These are phyloP conservation scores for Vigna mungo DNA, from an alignment of 306 rosid species.

Conservation along the genomic window DNA sequence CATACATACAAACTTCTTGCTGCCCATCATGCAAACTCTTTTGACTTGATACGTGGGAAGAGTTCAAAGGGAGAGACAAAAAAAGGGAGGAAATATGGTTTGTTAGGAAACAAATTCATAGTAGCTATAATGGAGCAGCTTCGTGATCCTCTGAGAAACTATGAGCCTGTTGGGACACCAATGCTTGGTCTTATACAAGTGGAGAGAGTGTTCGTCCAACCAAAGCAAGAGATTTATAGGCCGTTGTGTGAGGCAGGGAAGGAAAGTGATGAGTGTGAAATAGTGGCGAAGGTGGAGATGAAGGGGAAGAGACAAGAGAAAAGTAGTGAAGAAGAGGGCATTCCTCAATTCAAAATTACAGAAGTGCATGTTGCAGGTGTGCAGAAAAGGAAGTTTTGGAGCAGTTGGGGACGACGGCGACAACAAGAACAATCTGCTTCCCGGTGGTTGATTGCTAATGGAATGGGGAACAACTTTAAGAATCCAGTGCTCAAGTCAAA, in stretches of 20 bases:
- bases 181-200: conserved; percentile 93
- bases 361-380: conserved; percentile 87
- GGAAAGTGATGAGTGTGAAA: conserved; percentile 48
- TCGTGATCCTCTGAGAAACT: conserved; percentile 84
- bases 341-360: conserved; percentile 77
- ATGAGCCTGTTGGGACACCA: conserved; percentile 87
- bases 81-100: conserved; percentile 64
- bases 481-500: conserved; percentile 68
- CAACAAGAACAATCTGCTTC: conserved; percentile 83
- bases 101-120: conserved; percentile 86
- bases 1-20: conserved; percentile 83
- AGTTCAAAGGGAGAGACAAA: conserved; percentile 67
- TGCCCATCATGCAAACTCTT: conserved; percentile 86
- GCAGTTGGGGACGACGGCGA: conserved; percentile 55
- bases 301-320: conserved; percentile 56
- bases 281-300: conserved; percentile 47
- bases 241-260: conserved; percentile 57
- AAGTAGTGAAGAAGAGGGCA: conserved; percentile 57
- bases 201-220: conserved; percentile 83
- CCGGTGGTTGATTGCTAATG: conserved; percentile 92
- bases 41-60: conserved; percentile 62
- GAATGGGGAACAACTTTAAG: conserved; percentile 79
- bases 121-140: conserved; percentile 91
- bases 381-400: conserved; percentile 70
- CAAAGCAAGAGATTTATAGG: conserved; percentile 71